Conservation (phyloP, 2,329 filamentous ascomycete genomes). For the Talaromyces sp. region DNA sequence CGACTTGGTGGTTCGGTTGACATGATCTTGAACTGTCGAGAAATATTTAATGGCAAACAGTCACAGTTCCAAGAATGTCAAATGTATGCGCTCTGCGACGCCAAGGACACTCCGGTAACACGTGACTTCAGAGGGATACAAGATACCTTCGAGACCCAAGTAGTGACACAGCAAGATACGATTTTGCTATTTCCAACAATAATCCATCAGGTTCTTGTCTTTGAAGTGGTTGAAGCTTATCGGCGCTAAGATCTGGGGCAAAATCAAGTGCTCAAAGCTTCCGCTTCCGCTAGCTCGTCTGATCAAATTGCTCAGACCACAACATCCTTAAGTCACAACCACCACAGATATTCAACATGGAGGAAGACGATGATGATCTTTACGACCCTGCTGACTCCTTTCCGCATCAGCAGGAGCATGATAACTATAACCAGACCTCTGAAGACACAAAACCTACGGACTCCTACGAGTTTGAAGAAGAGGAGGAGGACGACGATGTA, state of each 20-base stretch:
- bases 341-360: constrained; percentile 31
- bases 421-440: constrained; percentile 28
- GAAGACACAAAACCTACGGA: constrained; percentile 35
- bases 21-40: background rate
- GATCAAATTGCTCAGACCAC: constrained; percentile 1
- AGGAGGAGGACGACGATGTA: constrained; percentile 36
- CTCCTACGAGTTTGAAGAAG: constrained; percentile 42
- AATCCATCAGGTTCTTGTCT: background rate
- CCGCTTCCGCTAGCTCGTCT: constrained; percentile 6
- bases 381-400: constrained; percentile 42
- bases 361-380: constrained; percentile 48
- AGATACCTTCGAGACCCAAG: too few relatives aligned
- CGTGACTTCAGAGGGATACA: constrained; percentile 9
- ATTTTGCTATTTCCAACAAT: background rate
- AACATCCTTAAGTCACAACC: constrained; percentile 7
- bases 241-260: constrained; percentile 15
- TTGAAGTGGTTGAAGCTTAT: background rate
- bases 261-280: constrained; percentile 15
- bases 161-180: background rate
- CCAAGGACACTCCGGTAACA: background rate
- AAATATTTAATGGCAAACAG: background rate
- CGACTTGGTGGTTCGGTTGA: constrained; percentile 37
- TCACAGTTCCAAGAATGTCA: constrained; percentile 1
- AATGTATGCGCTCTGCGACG: background rate
- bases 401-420: constrained; percentile 29